Base-by-base conservation (phyloP, 2,329 filamentous ascomycete species). In the Colletotrichum siamense region DNA sequence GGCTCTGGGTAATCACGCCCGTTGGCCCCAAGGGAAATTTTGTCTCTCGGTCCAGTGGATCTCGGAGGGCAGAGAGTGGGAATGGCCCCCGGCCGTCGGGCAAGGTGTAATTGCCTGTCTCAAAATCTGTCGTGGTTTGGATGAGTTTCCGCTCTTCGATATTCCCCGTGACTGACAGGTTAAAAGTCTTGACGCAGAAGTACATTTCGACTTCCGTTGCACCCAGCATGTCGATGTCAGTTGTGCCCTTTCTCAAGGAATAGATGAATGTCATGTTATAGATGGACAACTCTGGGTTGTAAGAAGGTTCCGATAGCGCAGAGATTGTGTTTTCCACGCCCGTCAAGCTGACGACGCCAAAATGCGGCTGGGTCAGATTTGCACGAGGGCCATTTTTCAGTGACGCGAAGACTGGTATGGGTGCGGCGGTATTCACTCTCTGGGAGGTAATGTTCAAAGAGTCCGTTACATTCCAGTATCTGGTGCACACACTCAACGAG, bases 201-300 rank as follows among this genome's bases (percentile, higher is more conserved):
- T 49, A 49, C 18, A 49, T 49, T n/a, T 49, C 39, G 18, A 49
- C 39, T 12, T 79, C 78, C 9, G 49, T 62, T 2, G 78, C 78
- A 6, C 73, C 73, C 28, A 77, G 15, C 16, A 18, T 26, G 15
- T 16, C 39, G 10, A 24, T 16, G 4, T 26, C 15, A 22, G 26
- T 16, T 7, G 49, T 65, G 34, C 62, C 62, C 3, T 39, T 30
- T 26, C 30, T 36, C 18, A 69, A 10, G n/a, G 57, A 74, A 24
- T 74, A 63, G 18, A 63, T 22, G 5, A 74, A 30, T 8, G 57
- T 69, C 22, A 73, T 55, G 34, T 78, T 76, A 32, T 73, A 66
- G 5, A 79, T 18, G 10, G 70, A 59, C n/a, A 52, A 57, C 7
- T 68, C 63, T 1, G 63, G 70, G 24, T 57, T 26, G 8, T 16